Evolutionary conservation across 192 early-diverging fungal species (phyloP).

Genomic region (Gaertneriomyces semiglobifer): DNA sequence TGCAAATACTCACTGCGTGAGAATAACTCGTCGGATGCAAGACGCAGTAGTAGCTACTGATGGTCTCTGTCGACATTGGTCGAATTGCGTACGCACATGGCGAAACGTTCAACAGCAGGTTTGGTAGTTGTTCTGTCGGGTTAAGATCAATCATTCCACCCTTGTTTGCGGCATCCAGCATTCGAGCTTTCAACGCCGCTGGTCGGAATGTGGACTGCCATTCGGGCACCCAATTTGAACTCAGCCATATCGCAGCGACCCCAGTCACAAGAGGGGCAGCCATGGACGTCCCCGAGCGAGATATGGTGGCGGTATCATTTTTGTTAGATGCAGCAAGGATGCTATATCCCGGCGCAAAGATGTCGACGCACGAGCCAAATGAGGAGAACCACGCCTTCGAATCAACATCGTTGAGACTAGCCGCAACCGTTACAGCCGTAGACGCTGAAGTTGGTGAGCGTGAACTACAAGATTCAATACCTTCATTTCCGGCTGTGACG

Average conservation of each 20-base stretch:
- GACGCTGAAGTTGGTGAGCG: not conserved
- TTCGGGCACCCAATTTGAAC: not conserved
- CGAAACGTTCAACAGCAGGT: conserved; percentile 2
- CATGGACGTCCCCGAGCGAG: conserved; percentile 1
- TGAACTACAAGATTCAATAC: not conserved
- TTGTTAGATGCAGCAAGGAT: not conserved
- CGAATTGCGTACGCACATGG: not conserved
- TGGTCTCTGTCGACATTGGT: conserved; percentile 2
- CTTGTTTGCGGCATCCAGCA: not conserved
- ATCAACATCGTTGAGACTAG: not conserved
- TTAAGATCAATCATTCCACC: not conserved
- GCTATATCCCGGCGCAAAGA: not conserved
- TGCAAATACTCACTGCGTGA: not conserved
- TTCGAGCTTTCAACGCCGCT: not conserved
- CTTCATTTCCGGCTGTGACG: conserved; percentile 2
- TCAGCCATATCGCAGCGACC: not conserved
- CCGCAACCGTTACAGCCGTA: conserved; percentile 1
- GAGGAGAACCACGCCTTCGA: not conserved
- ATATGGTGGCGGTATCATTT: not conserved
- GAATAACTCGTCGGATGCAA: not conserved
- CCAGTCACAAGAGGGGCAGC: conserved; percentile 1
- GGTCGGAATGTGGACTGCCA: not conserved
- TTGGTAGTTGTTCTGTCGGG: not conserved
- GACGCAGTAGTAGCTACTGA: conserved; percentile 4
- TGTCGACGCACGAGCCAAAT: not conserved